Percentiles rank a stretch among this genome's conserved stretches.
Evolutionary conservation across 2,329 filamentous ascomycete species (phyloP).

Genomic region (Venturia oleaginea): DNA sequence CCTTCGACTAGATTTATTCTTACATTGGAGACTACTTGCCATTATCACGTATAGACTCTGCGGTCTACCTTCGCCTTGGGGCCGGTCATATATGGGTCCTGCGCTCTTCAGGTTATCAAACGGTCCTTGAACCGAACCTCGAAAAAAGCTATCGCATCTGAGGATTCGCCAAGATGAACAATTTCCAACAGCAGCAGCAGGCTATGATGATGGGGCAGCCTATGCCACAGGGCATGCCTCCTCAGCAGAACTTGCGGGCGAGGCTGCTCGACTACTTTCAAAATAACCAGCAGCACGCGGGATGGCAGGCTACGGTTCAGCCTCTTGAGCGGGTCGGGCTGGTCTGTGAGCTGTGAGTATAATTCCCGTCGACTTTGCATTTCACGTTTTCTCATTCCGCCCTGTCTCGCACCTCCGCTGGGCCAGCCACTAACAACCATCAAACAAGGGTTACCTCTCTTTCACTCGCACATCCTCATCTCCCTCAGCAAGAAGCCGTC

Average conservation of each 20-base stretch:
- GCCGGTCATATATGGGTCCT: neutral
- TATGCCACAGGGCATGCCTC: neutral
- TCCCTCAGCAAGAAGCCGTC: conserved; percentile 2
- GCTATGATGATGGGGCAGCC: conserved; percentile 7
- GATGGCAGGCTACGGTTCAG: conserved; percentile 7
- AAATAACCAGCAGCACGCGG: neutral
- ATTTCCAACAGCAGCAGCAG: conserved; percentile 4
- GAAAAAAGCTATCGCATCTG: neutral
- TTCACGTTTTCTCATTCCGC: neutral
- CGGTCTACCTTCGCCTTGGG: neutral
- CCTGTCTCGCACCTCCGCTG: neutral
- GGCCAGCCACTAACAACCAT: neutral
- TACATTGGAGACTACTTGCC: neutral
- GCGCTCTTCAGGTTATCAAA: neutral
- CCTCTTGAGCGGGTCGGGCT: neutral
- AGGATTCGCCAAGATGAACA: neutral
- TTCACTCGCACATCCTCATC: neutral
- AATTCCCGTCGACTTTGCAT: neutral
- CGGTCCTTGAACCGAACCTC: conserved; percentile 7
- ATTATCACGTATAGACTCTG: neutral
- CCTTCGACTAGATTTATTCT: neutral
- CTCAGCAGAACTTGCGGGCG: neutral
- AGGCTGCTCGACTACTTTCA: neutral
- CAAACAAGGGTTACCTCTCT: conserved; percentile 8
- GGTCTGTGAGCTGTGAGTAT: conserved; percentile 5